Conservation (phyloP, 176 grass and related monocot species). For the Aegilops bicornis region DNA sequence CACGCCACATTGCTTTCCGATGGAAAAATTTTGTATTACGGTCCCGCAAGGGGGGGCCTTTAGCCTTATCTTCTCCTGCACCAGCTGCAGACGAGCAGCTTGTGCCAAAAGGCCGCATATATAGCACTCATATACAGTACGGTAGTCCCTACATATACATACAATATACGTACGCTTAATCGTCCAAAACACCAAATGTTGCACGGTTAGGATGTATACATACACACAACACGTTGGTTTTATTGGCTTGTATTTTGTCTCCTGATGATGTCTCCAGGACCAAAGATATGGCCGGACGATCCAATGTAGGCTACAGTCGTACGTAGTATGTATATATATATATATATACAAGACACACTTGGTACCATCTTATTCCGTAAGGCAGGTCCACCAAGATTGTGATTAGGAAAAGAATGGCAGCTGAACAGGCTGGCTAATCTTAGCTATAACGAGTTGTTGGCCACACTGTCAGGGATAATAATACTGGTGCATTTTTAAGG, state of each 20-base stretch:
- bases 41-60: background rate
- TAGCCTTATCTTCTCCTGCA: conserved; percentile 23
- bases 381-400: background rate
- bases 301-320: conserved; percentile 2
- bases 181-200: background rate
- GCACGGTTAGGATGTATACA: background rate
- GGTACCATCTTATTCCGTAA: conserved; percentile 12
- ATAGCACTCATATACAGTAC: conserved; percentile 16
- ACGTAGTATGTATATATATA: background rate
- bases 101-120: conserved; percentile 12
- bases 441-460: conserved; percentile 22
- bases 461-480: background rate
- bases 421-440: conserved; percentile 25
- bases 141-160: conserved; percentile 26
- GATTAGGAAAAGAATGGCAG: conserved; percentile 23
- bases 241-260: conserved; percentile 22
- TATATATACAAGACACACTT: background rate
- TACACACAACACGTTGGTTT: background rate
- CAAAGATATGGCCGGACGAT: background rate
- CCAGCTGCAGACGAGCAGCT: background rate
- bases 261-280: background rate
- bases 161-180: conserved; percentile 8
- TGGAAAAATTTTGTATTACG: too few relatives aligned
- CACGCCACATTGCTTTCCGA: too few relatives aligned
- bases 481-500: background rate